Base-by-base conservation (phyloP, 2,329 filamentous ascomycete species). In the Diplodia sapinea region DNA sequence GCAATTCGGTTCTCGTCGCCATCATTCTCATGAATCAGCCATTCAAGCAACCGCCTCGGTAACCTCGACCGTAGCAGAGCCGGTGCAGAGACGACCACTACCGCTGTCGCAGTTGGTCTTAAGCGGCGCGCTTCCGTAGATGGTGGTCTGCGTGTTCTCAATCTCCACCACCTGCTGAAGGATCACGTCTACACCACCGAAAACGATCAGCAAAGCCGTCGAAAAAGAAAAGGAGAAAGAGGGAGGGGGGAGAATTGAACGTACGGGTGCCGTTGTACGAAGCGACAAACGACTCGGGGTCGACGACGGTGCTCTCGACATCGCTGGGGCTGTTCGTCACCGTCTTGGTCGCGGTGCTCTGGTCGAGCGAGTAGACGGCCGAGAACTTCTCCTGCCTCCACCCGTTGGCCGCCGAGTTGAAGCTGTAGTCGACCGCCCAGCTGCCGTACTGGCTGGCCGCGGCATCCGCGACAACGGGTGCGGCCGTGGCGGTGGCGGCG, bases 381-480 rank as follows among this genome's bases (percentile, higher is more conserved):
- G 29, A 31, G 43, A 51, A 63, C 38, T 49, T 51, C 59, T 63
- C 11, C 29, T 33, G 43, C 40, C 38, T 63, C 29, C 31, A 63
- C 40, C 59, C 59, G 40, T 38, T 63, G 59, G 59, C 43, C 17
- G 59, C 59, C 3, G 59, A 63, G 29, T 47, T 23, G 26, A n/a
- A 38, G 43, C 26, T 50, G 47, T 63, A 63, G 29, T 51, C 15
- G 29, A 63, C 26, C 2, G 59, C 59, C 59, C 59, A 63, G 59
- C 59, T 63, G 43, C 59, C 59, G 43, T 63, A 63, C 43, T 51
- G 43, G 47, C 59, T 51, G 59, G 31, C 47, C 26, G 57, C 26
- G 43, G 57, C 57, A 12, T 29, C 38, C 43, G 57, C 9, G 57
- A 47, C 43, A 43, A 36, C 59, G 59, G 59, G 43, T 7, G 59